Conservation (phyloP, 352 stramenopile genomes). For the Elongisporangium undulatum region DNA sequence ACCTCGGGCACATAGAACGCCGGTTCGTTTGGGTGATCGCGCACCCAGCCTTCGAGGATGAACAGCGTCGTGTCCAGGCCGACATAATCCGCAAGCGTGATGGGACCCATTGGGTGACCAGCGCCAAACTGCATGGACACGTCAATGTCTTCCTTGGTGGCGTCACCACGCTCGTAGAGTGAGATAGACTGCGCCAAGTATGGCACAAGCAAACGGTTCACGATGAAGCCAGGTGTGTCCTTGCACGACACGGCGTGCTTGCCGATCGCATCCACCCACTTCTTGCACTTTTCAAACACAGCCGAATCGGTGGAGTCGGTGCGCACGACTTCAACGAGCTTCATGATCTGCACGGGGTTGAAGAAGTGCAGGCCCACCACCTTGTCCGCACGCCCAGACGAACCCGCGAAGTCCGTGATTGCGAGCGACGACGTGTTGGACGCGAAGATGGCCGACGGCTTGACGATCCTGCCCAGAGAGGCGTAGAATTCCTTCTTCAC, state of each 20-base stretch:
- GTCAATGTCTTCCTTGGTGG: slow-evolving; percentile 96
- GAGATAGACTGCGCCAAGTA: slow-evolving; percentile 87
- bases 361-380: slow-evolving; percentile 99
- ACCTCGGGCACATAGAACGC: slow-evolving; percentile 95
- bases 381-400: slow-evolving; percentile 87
- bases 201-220: slow-evolving; percentile 91
- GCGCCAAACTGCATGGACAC: slow-evolving; percentile 96
- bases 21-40: slow-evolving; percentile 93
- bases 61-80: slow-evolving; percentile 96
- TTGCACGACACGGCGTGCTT: slow-evolving; percentile 94
- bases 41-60: slow-evolving; percentile 95
- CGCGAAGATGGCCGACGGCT: slow-evolving; percentile 92
- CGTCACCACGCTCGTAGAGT: slow-evolving; percentile 94
- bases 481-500: slow-evolving; percentile 93
- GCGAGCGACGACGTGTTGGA: slow-evolving; percentile 95
- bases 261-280: slow-evolving; percentile 90
- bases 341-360: slow-evolving; percentile 95
- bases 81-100: slow-evolving; percentile 94
- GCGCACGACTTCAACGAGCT: slow-evolving; percentile 96
- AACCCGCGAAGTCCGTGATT: slow-evolving; percentile 94
- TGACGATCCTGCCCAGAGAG: slow-evolving; percentile 88
- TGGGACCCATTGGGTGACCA: slow-evolving; percentile 96
- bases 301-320: slow-evolving; percentile 90
- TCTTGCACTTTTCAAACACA: slow-evolving; percentile 90
- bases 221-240: slow-evolving; percentile 98